Percentiles rank a stretch among this genome's conserved stretches.
Evolutionary conservation across 192 early-diverging fungal species (phyloP).

Genomic region (Backusella westeae): DNA sequence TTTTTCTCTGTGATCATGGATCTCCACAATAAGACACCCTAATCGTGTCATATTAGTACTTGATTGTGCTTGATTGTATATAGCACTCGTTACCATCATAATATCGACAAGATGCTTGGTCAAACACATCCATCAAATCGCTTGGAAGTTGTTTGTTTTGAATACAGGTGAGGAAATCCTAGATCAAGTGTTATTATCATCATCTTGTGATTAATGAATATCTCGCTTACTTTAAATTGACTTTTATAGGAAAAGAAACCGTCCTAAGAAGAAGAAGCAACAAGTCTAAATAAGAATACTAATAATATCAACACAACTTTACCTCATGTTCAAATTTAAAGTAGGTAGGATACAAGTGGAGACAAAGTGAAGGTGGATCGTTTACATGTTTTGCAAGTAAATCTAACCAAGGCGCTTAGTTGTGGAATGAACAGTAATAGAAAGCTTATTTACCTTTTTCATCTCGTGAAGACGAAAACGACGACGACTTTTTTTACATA

Average conservation of each 20-base stretch:
- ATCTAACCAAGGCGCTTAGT: slow-evolving; percentile 23
- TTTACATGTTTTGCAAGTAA: slow-evolving; percentile 45
- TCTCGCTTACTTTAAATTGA: slow-evolving; percentile 39
- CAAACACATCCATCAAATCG: slow-evolving; percentile 67
- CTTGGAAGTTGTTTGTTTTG: slow-evolving; percentile 56
- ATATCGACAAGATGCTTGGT: slow-evolving; percentile 53
- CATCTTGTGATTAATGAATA: neutral
- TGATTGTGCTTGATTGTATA: neutral
- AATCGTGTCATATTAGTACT: slow-evolving; percentile 3
- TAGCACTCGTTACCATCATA: slow-evolving; percentile 42
- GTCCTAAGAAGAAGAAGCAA: slow-evolving; percentile 29
- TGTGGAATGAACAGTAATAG: neutral
- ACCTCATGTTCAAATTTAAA: slow-evolving; percentile 71
- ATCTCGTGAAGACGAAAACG: neutral
- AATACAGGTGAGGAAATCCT: slow-evolving; percentile 50
- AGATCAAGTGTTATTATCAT: neutral
- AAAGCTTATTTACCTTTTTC: slow-evolving; percentile 18
- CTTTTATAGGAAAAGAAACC: slow-evolving; percentile 55
- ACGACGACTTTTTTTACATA: neutral
- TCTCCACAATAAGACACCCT: slow-evolving; percentile 67
- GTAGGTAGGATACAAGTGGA: slow-evolving; percentile 70
- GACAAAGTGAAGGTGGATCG: slow-evolving; percentile 55
- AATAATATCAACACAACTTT: neutral
- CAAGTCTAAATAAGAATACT: neutral
- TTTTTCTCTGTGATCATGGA: slow-evolving; percentile 59